A percentile compares a stretch with the other conserved stretches of the same genome.
Evolutionary conservation across 345 rosid genomes (phyloP).

Genomic region (Brassica juncea): DNA sequence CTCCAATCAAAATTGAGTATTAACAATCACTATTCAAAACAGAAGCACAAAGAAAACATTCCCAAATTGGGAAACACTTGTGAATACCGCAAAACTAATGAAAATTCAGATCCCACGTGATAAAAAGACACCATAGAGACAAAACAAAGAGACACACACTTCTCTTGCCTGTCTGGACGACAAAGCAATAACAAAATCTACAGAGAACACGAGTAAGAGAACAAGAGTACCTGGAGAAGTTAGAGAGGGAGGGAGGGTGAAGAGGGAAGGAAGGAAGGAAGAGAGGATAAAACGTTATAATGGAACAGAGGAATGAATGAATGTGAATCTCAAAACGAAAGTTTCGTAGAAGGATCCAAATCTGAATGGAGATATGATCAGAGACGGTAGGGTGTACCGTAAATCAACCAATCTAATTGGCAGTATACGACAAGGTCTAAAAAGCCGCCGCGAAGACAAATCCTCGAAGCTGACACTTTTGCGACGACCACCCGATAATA

Average conservation of each 20-base stretch:
- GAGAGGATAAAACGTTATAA: conserved; percentile 21
- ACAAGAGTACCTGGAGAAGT: conserved; percentile 27
- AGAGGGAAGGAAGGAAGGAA: conserved; percentile 2
- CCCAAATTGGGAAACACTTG: conserved; percentile 37
- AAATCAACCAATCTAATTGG: conserved; percentile 2
- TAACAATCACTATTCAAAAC: conserved; percentile 13
- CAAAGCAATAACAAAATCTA: neutral
- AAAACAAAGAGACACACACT: conserved; percentile 12
- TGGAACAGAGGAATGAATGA: conserved; percentile 38
- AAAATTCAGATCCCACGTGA: conserved; percentile 42
- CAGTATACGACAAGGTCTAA: conserved; percentile 7
- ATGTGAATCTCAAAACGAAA: conserved; percentile 25
- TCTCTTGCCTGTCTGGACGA: neutral
- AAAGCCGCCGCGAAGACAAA: conserved; percentile 31
- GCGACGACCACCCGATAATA: conserved; percentile 29
- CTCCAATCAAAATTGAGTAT: neutral
- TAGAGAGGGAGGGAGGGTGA: conserved; percentile 2
- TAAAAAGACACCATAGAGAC: conserved; percentile 4
- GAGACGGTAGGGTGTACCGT: neutral
- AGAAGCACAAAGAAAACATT: neutral
- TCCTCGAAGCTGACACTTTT: neutral
- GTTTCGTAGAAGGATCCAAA: conserved; percentile 25
- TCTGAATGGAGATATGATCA: neutral
- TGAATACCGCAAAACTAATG: conserved; percentile 21
- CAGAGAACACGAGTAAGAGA: neutral